Evolutionary conservation across 306 rosid genomes (phyloP).

Genomic region (Cicer pinnatifidum): DNA sequence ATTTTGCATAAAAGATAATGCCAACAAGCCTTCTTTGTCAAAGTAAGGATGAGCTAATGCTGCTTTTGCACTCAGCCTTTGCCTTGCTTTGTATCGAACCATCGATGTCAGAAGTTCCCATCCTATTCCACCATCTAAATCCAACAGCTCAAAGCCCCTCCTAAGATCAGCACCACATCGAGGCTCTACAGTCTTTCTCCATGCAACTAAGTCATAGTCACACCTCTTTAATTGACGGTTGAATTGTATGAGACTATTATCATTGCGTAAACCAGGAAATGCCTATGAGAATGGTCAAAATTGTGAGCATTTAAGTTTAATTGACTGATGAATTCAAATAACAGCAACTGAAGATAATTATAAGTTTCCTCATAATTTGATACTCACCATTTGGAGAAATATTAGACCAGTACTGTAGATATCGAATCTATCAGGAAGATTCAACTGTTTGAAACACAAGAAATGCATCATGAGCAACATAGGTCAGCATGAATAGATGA

Average conservation of each 20-base stretch:
- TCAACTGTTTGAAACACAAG: constrained; percentile 70
- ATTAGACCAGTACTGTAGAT: constrained; percentile 93
- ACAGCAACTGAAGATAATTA: constrained; percentile 29
- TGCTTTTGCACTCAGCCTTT: constrained; percentile 87
- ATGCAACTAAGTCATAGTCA: constrained; percentile 84
- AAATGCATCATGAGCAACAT: constrained; percentile 40
- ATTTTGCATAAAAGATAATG: constrained; percentile 80
- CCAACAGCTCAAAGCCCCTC: constrained; percentile 85
- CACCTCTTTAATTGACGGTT: constrained; percentile 90
- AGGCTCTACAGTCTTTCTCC: constrained; percentile 74
- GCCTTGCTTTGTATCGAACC: constrained; percentile 85
- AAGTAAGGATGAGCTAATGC: constrained; percentile 93
- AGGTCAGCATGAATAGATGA: constrained; percentile 37
- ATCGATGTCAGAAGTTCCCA: constrained; percentile 94
- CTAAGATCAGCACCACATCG: constrained; percentile 73
- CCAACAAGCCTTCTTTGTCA: constrained; percentile 79
- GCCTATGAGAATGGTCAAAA: constrained; percentile 57
- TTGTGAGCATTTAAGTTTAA: constrained; percentile 20
- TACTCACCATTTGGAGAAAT: constrained; percentile 92
- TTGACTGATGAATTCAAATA: constrained; percentile 22
- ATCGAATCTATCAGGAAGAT: constrained; percentile 88
- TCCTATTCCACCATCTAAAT: constrained; percentile 89
- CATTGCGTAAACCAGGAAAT: constrained; percentile 72
- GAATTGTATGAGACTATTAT: constrained; percentile 83
- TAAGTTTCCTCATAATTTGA: constrained; percentile 36